Conservation (phyloP, 2,329 filamentous ascomycete genomes). For the Aureobasidium pullulans region DNA sequence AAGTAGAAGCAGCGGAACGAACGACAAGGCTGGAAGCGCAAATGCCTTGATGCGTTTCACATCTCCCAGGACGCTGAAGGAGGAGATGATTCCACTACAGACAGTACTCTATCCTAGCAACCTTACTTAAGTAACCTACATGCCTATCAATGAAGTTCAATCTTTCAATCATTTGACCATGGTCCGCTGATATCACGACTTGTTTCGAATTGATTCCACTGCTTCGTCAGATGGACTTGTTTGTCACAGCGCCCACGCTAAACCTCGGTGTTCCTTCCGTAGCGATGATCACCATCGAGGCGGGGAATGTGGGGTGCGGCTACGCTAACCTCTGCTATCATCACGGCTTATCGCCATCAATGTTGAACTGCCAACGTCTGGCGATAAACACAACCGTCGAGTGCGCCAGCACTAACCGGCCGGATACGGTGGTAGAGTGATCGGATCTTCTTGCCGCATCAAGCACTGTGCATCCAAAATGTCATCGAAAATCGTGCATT, state of each 20-base stretch:
- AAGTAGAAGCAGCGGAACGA: constrained; percentile 46
- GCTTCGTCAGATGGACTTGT: not conserved
- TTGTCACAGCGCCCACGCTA: not conserved
- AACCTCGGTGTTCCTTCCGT: not conserved
- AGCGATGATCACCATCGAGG: not conserved
- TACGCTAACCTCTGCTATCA: not conserved
- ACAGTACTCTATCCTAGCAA: constrained; percentile 4
- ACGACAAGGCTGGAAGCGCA: constrained; percentile 47
- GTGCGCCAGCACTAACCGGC: not conserved
- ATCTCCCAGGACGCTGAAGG: not conserved
- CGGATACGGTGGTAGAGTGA: not conserved
- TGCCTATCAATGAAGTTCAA: no score
- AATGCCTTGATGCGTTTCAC: not conserved
- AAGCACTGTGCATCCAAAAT: not conserved
- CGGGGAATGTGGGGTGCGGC: not conserved
- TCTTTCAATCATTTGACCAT: no score
- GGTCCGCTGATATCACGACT: no score
- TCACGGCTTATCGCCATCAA: not conserved
- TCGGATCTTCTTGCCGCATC: not conserved
- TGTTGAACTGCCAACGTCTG: no score
- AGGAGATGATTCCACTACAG: constrained; percentile 4
- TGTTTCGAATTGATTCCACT: no score
- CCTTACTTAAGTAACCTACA: not conserved
- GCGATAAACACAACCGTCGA: no score
- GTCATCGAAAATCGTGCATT: not conserved